A percentile compares a stretch with the other conserved stretches of the same genome.
Conservation (phyloP, 2,329 filamentous ascomycete genomes). For the Drechslerella coelobrocha region DNA sequence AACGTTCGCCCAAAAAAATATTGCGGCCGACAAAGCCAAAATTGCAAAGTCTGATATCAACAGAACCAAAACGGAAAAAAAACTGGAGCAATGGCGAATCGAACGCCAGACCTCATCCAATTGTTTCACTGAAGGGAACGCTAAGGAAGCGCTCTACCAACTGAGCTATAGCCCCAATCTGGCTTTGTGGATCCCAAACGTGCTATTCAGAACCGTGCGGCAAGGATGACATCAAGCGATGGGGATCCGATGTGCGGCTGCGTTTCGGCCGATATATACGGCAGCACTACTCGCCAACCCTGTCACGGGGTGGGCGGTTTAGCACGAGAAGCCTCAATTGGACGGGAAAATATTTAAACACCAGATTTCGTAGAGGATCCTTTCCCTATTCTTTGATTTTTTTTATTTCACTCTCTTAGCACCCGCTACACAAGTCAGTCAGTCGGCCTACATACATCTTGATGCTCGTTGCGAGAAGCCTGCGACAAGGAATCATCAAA, state of each 20-base stretch:
- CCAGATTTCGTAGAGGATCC: background rate
- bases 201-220: background rate
- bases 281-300: background rate
- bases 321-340: constrained; percentile 28
- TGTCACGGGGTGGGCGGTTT: constrained; percentile 21
- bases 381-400: background rate
- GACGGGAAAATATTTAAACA: background rate
- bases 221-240: no score
- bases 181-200: background rate
- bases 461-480: constrained; percentile 5
- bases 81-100: constrained; percentile 22
- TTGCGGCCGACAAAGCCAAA: no score
- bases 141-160: constrained; percentile 49
- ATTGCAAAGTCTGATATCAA: background rate
- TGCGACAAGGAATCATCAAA: background rate
- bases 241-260: no score
- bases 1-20: background rate
- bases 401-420: background rate
- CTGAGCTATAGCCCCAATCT: constrained; percentile 42
- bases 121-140: constrained; percentile 2
- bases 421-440: background rate
- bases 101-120: constrained; percentile 40
- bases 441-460: no score
- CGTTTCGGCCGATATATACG: constrained; percentile 37
- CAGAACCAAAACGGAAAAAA: constrained; percentile 13